Base-by-base conservation (phyloP, 345 rosid species). In the Clarkia xantiana region DNA sequence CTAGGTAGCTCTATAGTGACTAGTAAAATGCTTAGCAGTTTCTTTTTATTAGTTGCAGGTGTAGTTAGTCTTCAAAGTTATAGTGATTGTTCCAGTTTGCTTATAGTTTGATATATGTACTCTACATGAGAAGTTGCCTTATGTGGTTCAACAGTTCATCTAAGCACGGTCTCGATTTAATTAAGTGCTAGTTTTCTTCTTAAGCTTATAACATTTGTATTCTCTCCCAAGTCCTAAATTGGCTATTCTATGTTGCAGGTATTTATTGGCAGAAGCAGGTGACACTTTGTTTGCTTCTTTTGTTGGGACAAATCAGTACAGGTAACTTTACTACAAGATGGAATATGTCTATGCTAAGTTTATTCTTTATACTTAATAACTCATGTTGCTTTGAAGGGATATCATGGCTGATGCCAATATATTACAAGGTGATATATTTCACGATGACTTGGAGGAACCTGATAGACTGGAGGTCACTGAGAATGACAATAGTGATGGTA, bases 261-360 rank as follows among this genome's bases (percentile, higher is more conserved):
- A 90, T 64, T 53, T 90, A 42, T 69, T 90, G 59, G 97, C 95
- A 14, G 97, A 90, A 75, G 84, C 97, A 18, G 94, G 95, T 11
- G 94, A 90, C 61, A 90, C 97, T 2, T 68, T 85, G 14, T 90
- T 90, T 81, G 97, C 97, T 57, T 90, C 97, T 23, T 90, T 86
- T 59, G 76, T 86, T 50, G 97, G 97, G 49, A 90, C 97, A 11
- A 90, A 78, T 67, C 91, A 83, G 74, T 90, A 90, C 71, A 76
- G 81, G 97, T 90, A 82, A 69, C 91, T 58, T 16, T 23, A 18
- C 23, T 39, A 22, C 50, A 49, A 25, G 41, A 25, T 45, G 47
- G 15, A 45, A 42, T 15, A 11, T 18, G 44, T 7, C 45, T 19
- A 34, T 25, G 43, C 13, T 34, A 19, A 18, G 6, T 15, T 18